A percentile compares a stretch with the other conserved stretches of the same genome.
phyloP scores from a whole-genome alignment of 495 filamentous ascomycete species.

The Bacidia rubella region DNA sequence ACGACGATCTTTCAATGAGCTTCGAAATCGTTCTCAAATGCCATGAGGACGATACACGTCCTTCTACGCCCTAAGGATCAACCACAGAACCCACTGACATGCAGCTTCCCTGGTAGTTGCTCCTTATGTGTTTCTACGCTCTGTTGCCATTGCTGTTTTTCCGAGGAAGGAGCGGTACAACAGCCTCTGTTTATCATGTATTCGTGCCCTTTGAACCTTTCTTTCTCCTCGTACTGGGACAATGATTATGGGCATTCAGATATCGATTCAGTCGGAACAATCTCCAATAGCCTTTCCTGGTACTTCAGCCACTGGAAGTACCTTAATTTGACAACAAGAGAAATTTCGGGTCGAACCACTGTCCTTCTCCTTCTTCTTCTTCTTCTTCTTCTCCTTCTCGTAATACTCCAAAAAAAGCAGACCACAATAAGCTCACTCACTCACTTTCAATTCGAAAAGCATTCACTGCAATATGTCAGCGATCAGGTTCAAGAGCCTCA shows the following conservation, averaged over 20 bases:
- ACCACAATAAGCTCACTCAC: not conserved
- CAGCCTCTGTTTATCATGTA: not conserved
- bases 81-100: slow-evolving; percentile 12
- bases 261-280: not conserved
- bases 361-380: too few relatives aligned
- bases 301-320: not conserved
- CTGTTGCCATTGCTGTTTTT: not conserved
- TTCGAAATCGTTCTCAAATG: too few relatives aligned
- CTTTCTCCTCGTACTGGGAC: not conserved
- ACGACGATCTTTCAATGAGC: too few relatives aligned
- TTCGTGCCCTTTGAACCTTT: not conserved
- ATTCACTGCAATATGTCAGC: not conserved
- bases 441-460: not conserved
- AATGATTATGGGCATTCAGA: not conserved
- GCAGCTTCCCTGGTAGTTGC: not conserved
- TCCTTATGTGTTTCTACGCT: not conserved
- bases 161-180: not conserved
- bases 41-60: too few relatives aligned
- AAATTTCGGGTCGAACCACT: too few relatives aligned
- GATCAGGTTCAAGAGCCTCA: not conserved
- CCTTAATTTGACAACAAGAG: too few relatives aligned
- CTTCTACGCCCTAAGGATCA: not conserved
- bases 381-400: not conserved
- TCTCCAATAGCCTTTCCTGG: not conserved
- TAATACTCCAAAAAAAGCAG: not conserved